Base-by-base conservation (phyloP, 805 yeast species). In the Barnettozyma sp. region DNA sequence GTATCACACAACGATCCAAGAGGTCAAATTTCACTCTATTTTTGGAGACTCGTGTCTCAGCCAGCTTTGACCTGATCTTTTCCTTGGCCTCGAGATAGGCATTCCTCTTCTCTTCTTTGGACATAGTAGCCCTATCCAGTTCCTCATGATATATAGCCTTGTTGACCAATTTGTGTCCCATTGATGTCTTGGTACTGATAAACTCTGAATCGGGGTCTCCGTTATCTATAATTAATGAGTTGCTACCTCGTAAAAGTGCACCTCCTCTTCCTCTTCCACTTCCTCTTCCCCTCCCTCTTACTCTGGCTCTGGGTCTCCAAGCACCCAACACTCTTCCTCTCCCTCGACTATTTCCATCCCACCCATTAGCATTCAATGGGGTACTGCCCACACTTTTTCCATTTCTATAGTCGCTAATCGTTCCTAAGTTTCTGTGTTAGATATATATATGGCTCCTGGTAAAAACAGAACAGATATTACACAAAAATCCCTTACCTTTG, bases 1-100 rank as follows among this genome's bases (percentile, higher is more conserved):
- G 60, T 9, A 74, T 57, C 11, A 46, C 33, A 8, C 66, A 45
- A 26, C 78, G 58, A 45, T 76, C 80, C 36, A 67, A 64, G 39
- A 55, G 51, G 34, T 66, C 73, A 28, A 66, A 60, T 33, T 59
- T 57, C 6, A 51, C 49, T 39, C 59, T 57, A 36, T 68, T 62
- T 36, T 55, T 48, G 27, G 50, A 43, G 2, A 44, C 33, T 22
- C 52, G 44, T 2, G 39, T 15, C 30, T 53, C 52, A 14, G 42
- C 33, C 33, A 49, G 49, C 30, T 50, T 44, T n/a, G 26, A 27
- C 10, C 24, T 22, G 1, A 45, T 40, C 11, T 33, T 37, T 15
- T 15, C 22, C 17, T 43, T 50, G 13, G 50, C 47, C 20, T 44
- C 50, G 7, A 31, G 21, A 17, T 52, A 32, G 20, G 55, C 50